Percentiles rank a stretch among this genome's conserved stretches.
Evolutionary conservation across 148 eudicot species (phyloP).

Genomic region (Camellia japonica): DNA sequence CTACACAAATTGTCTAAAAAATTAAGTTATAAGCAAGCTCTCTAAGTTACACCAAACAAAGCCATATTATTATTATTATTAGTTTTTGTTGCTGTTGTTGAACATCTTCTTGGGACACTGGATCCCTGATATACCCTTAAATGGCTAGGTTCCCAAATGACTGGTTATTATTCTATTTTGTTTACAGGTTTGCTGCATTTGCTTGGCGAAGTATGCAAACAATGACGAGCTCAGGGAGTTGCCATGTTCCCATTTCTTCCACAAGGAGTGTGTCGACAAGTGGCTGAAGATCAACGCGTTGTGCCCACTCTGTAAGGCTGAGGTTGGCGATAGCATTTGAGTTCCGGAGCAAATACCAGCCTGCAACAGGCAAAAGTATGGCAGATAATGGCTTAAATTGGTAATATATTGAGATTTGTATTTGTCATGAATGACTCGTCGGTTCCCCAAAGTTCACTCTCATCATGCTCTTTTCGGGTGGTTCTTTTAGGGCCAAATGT

Average conservation of each 20-base stretch:
- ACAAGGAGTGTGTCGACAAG: slow-evolving; percentile 78
- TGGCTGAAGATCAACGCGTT: slow-evolving; percentile 75
- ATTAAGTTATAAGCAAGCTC: too few relatives aligned
- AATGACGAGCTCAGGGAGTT: slow-evolving; percentile 69
- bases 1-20: too few relatives aligned
- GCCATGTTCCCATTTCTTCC: slow-evolving; percentile 73
- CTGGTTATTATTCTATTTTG: background rate
- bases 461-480: too few relatives aligned
- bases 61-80: too few relatives aligned
- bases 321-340: slow-evolving; percentile 51
- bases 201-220: slow-evolving; percentile 69
- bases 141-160: background rate
- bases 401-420: too few relatives aligned
- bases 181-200: slow-evolving; percentile 70
- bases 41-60: too few relatives aligned
- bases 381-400: too few relatives aligned
- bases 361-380: too few relatives aligned
- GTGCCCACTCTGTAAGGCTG: slow-evolving; percentile 79
- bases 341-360: too few relatives aligned
- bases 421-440: too few relatives aligned
- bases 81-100: background rate
- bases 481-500: too few relatives aligned
- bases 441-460: too few relatives aligned
- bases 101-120: background rate
- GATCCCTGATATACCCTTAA: background rate